phyloP scores from a whole-genome alignment of 495 filamentous ascomycete genomes.

The Hypoxylon perforatum region DNA sequence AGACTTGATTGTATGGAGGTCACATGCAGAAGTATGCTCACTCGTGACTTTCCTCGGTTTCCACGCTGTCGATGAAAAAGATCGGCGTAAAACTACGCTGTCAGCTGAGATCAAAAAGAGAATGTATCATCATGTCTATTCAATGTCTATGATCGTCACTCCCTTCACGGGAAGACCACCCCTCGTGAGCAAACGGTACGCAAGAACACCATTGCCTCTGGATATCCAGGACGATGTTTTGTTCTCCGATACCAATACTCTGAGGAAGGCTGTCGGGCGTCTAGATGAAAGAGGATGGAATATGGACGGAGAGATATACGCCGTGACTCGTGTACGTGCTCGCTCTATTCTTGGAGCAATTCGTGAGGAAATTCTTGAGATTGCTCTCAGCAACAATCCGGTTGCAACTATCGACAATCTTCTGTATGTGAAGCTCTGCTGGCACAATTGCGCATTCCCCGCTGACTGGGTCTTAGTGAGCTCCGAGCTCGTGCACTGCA shows the following conservation, averaged over 20 bases:
- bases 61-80: conserved; percentile 53
- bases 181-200: conserved; percentile 64
- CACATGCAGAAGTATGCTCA: conserved; percentile 61
- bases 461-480: conserved; percentile 16
- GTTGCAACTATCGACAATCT: conserved; percentile 58
- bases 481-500: conserved; percentile 34
- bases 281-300: conserved; percentile 68
- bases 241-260: conserved; percentile 56
- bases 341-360: conserved; percentile 61
- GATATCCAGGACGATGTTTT: conserved; percentile 66
- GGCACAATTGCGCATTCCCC: neutral
- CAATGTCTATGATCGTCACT: conserved; percentile 62
- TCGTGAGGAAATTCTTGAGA: conserved; percentile 69
- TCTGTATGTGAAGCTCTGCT: conserved; percentile 49
- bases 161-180: conserved; percentile 69
- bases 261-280: conserved; percentile 53
- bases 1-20: conserved; percentile 62
- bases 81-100: conserved; percentile 54
- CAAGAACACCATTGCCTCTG: conserved; percentile 64
- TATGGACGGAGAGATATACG: conserved; percentile 49
- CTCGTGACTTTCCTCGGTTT: conserved; percentile 68
- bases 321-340: conserved; percentile 59
- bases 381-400: conserved; percentile 62
- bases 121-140: conserved; percentile 65
- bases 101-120: conserved; percentile 44